Percentiles rank a stretch among this genome's conserved stretches.
Evolutionary conservation across 257 asterid genomes (phyloP).

Genomic region (Solanum gandarillasii): DNA sequence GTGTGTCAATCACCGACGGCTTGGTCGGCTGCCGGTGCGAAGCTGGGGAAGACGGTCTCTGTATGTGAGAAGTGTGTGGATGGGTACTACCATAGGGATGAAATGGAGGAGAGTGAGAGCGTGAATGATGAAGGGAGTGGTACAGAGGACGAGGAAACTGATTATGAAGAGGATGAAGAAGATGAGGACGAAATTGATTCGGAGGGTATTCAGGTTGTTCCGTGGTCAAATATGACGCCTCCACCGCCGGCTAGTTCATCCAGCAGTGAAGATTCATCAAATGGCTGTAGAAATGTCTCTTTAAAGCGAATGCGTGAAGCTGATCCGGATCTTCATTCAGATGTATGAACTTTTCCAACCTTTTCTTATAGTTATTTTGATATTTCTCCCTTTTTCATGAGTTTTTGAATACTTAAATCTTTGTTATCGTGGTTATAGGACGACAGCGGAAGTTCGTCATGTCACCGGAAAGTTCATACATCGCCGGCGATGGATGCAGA

Average conservation of each 20-base stretch:
- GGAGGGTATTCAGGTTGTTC: slow-evolving; percentile 47
- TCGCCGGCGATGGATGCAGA: not conserved
- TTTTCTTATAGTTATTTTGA: not conserved
- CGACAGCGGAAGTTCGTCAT: slow-evolving; percentile 7
- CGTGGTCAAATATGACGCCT: slow-evolving; percentile 39
- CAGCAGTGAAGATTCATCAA: slow-evolving; percentile 15
- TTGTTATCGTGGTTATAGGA: slow-evolving; percentile 8
- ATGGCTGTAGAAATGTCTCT: slow-evolving; percentile 3
- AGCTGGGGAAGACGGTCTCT: slow-evolving; percentile 37
- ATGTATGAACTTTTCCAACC: slow-evolving; percentile 8
- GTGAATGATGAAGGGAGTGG: not conserved
- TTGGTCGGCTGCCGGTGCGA: slow-evolving; percentile 61
- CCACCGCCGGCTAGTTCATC: slow-evolving; percentile 31
- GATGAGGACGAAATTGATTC: slow-evolving; percentile 5
- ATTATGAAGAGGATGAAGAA: not conserved
- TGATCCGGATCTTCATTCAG: slow-evolving; percentile 5
- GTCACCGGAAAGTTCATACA: not conserved
- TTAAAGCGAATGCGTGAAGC: slow-evolving; percentile 22
- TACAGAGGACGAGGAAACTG: slow-evolving; percentile 4
- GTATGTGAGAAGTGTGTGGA: slow-evolving; percentile 38
- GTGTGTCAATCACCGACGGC: slow-evolving; percentile 51
- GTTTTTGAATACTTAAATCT: not conserved
- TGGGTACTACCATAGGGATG: slow-evolving; percentile 7
- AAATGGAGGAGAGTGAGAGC: slow-evolving; percentile 5
- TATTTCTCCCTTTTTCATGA: not conserved